Percentiles rank a stretch among this genome's conserved stretches.
phyloP scores from a whole-genome alignment of 2,329 filamentous ascomycete genomes.

The Phaeosphaeria sp. region DNA sequence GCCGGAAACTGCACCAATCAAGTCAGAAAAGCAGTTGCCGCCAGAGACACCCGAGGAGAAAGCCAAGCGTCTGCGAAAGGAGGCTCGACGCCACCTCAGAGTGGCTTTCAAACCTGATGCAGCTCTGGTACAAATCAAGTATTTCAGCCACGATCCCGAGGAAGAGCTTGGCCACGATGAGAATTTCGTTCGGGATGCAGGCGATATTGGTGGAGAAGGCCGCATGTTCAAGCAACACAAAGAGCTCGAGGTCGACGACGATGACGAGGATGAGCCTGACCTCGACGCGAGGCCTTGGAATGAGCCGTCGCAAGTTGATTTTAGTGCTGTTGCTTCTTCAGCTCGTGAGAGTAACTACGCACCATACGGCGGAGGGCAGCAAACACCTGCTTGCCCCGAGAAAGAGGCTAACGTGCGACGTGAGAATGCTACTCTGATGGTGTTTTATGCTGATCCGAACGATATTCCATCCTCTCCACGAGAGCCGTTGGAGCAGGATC shows the following conservation, averaged over 20 bases:
- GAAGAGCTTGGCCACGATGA: slow-evolving; percentile 73
- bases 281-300: slow-evolving; percentile 40
- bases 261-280: slow-evolving; percentile 66
- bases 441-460: slow-evolving; percentile 52
- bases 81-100: slow-evolving; percentile 71
- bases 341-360: slow-evolving; percentile 54
- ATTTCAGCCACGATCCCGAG: slow-evolving; percentile 74
- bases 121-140: slow-evolving; percentile 69
- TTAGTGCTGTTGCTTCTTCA: slow-evolving; percentile 48
- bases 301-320: slow-evolving; percentile 50
- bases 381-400: slow-evolving; percentile 51
- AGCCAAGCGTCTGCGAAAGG: slow-evolving; percentile 73
- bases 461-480: slow-evolving; percentile 57
- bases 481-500: slow-evolving; percentile 50
- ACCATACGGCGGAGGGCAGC: slow-evolving; percentile 54
- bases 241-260: slow-evolving; percentile 69
- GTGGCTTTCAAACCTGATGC: slow-evolving; percentile 75
- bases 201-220: slow-evolving; percentile 72
- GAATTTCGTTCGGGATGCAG: slow-evolving; percentile 74
- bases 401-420: slow-evolving; percentile 52
- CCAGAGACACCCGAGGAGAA: slow-evolving; percentile 73
- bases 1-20: slow-evolving; percentile 53
- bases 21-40: slow-evolving; percentile 60
- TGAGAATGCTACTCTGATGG: slow-evolving; percentile 56
- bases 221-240: slow-evolving; percentile 63